These are phyloP conservation scores for Amanita inopinata DNA, from an alignment of 768 basidiomycete genomes.

Conservation along the genomic window DNA sequence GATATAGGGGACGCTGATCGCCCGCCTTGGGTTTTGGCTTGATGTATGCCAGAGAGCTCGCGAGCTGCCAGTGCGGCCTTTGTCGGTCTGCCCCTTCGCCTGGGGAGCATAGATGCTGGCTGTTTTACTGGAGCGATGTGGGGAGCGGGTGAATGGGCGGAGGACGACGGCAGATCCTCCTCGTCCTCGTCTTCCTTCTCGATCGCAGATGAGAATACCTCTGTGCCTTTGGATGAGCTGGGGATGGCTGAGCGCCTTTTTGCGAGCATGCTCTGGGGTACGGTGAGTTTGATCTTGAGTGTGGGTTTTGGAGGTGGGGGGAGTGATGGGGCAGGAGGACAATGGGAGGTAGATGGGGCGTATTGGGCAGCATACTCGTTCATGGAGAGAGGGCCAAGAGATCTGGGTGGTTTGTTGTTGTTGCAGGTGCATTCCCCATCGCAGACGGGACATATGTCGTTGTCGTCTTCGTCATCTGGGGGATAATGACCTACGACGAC, in stretches of 20 bases:
- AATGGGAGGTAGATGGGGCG: slow-evolving; percentile 28
- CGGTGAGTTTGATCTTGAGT: slow-evolving; percentile 68
- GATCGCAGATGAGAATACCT: slow-evolving; percentile 4
- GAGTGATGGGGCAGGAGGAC: slow-evolving; percentile 21
- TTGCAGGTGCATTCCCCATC: slow-evolving; percentile 81
- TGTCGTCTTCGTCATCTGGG: slow-evolving; percentile 64
- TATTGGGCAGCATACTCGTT: slow-evolving; percentile 27
- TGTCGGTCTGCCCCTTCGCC: slow-evolving; percentile 48
- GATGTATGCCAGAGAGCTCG: too few species aligned
- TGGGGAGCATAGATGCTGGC: slow-evolving; percentile 22
- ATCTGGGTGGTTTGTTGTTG: slow-evolving; percentile 28
- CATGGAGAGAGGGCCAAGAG: slow-evolving; percentile 25
- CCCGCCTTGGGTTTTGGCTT: slow-evolving; percentile 28
- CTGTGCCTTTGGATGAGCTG: background rate
- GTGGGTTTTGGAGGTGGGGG: slow-evolving; percentile 23
- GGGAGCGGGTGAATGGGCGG: slow-evolving; percentile 1
- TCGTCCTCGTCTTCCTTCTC: slow-evolving; percentile 7
- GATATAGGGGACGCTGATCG: slow-evolving; percentile 14
- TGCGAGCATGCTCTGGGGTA: slow-evolving; percentile 46
- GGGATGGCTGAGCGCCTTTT: slow-evolving; percentile 22
- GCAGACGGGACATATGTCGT: slow-evolving; percentile 86
- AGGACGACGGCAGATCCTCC: slow-evolving; percentile 2
- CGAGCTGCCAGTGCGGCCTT: slow-evolving; percentile 22
- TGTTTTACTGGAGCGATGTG: slow-evolving; percentile 12
- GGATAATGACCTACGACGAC: slow-evolving; percentile 20